Evolutionary conservation across 2,329 filamentous ascomycete species (phyloP).

Genomic region (Aspergillus latus): DNA sequence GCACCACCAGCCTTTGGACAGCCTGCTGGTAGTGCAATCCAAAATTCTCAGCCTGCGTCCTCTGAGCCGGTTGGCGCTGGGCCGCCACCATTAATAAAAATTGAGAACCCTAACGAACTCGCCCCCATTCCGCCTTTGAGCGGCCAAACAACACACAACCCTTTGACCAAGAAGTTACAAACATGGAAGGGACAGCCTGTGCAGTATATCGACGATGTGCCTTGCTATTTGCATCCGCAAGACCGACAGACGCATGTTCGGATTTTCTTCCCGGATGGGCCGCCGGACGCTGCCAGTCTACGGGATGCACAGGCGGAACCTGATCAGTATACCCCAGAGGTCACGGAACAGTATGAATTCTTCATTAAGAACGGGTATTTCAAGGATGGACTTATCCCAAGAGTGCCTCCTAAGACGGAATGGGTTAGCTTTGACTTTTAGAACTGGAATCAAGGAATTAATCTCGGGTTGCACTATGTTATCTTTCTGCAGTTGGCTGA

Average conservation of each 20-base stretch:
- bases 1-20: conserved; percentile 35
- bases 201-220: conserved; percentile 54
- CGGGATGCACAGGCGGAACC: conserved; percentile 53
- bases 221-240: conserved; percentile 53
- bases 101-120: conserved; percentile 30
- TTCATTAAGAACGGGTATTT: conserved; percentile 68
- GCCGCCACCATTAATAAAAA: conserved; percentile 29
- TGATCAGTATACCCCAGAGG: conserved; percentile 51
- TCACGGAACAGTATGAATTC: conserved; percentile 63
- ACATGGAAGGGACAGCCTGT: conserved; percentile 66
- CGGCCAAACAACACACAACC: conserved; percentile 38
- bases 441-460: not conserved
- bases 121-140: conserved; percentile 38
- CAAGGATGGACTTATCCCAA: conserved; percentile 68
- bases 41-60: conserved; percentile 26
- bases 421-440: conserved; percentile 74
- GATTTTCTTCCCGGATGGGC: conserved; percentile 73
- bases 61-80: conserved; percentile 23
- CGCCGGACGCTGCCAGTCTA: conserved; percentile 53
- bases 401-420: conserved; percentile 74
- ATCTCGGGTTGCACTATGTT: not conserved
- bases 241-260: conserved; percentile 59
- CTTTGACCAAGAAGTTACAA: conserved; percentile 43
- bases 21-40: conserved; percentile 30
- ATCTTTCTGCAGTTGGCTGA: not conserved